Percentiles rank a stretch among this genome's conserved stretches.
These are phyloP conservation scores for Sodiomyces alkalinus DNA, from an alignment of 2,329 filamentous ascomycete species.

Conservation along the genomic window DNA sequence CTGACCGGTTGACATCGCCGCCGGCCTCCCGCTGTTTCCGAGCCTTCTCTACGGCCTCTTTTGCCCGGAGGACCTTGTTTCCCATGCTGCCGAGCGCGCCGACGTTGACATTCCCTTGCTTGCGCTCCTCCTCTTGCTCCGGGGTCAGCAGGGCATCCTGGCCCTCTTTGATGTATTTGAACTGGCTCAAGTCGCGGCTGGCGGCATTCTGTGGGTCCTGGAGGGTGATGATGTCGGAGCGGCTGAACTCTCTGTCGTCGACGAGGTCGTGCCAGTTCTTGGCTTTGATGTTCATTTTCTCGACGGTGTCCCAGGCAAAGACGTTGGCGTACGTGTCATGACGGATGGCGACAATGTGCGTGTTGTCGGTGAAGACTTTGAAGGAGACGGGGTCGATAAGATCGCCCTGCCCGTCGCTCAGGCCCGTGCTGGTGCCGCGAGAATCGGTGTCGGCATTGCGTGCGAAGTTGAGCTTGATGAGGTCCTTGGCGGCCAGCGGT, in stretches of 20 bases:
- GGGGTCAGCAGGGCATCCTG: conserved; percentile 50
- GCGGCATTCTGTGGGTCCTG: conserved; percentile 90
- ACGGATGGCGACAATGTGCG: conserved; percentile 79
- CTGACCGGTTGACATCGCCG: conserved; percentile 39
- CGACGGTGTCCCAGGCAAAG: conserved; percentile 90
- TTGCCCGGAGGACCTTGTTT: conserved; percentile 78
- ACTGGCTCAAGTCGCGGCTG: conserved; percentile 67
- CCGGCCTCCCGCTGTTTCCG: conserved; percentile 55
- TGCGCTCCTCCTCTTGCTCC: conserved; percentile 53
- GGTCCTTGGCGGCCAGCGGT: conserved; percentile 62
- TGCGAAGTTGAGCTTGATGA: conserved; percentile 82
- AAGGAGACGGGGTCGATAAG: conserved; percentile 93
- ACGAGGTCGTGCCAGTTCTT: conserved; percentile 92
- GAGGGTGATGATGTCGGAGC: conserved; percentile 87
- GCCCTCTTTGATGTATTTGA: conserved; percentile 81
- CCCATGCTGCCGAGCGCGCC: conserved; percentile 62
- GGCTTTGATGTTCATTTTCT: conserved; percentile 88
- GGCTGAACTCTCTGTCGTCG: conserved; percentile 70
- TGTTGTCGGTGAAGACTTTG: conserved; percentile 97
- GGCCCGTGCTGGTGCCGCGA: conserved; percentile 25
- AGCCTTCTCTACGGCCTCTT: conserved; percentile 84
- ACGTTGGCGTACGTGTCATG: conserved; percentile 80
- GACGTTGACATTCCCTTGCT: conserved; percentile 58
- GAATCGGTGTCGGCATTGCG: conserved; percentile 64
- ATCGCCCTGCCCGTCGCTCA: conserved; percentile 49